Evolutionary conservation across 1,139 yeast species (phyloP), one percentile per base, ranked within the genome.

Genomic region (Pichia sp.): DNA sequence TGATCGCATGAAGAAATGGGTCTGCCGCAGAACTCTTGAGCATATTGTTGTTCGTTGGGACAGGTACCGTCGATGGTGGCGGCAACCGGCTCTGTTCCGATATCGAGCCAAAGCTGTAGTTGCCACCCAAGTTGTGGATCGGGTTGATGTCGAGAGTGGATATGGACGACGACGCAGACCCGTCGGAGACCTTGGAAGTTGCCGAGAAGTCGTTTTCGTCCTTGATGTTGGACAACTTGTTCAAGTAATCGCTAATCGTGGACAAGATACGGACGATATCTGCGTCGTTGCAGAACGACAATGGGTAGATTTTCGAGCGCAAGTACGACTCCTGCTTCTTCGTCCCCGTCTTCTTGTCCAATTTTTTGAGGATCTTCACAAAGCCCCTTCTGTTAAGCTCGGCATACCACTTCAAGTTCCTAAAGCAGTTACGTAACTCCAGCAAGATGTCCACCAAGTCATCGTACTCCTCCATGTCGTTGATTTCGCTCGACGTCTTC

Each of bases 371-470:
- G 61, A 93, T 93, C 73, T 93, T 93, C 55, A 84, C 79, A 65
- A 90, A 87, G 0, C 97, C 99, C 59, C 93, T 84, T 67, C 87
- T 90, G 73, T 93, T 93, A 64, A 92, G 80, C 64, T 92, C 97
- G 16, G 96, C 95, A 69, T 82, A 93, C 97, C 98, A 92, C 68
- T 85, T 85, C 67, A 93, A 75, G 70, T 90, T 90, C 56, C 97
- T 78, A 59, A 87, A 81, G 59, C 84, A 81, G n/a, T 86, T 77
- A 52, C 96, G 78, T 55, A 90, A 75, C 67, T 90, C 97, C 41
- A 90, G 75, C 48, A 92, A 73, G 30, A 90, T 86, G 31, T 84
- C 83, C 51, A 87, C 76, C 49, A 90, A 76, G 66, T 93, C 98
- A 57, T 87, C 92, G 44, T 85, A 71, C 62, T 90, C 96, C 56